Evolutionary conservation across 192 early-diverging fungal species (phyloP).

Genomic region (Coemansia sp.): DNA sequence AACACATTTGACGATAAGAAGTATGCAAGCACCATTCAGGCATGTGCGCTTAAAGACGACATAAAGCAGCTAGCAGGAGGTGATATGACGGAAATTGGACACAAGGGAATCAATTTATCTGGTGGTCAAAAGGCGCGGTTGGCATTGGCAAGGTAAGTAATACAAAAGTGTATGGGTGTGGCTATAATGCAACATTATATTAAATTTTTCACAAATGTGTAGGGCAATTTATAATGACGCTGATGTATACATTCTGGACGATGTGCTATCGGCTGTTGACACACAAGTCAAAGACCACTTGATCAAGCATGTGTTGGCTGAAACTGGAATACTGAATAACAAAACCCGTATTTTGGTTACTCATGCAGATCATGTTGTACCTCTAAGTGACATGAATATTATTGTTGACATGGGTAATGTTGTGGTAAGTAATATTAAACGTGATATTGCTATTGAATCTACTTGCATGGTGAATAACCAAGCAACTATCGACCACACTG

Average conservation of each 20-base stretch:
- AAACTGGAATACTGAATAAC: slow-evolving; percentile 40
- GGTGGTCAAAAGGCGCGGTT: slow-evolving; percentile 88
- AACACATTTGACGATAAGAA: slow-evolving; percentile 56
- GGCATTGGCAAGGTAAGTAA: slow-evolving; percentile 76
- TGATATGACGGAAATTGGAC: slow-evolving; percentile 53
- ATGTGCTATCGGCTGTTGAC: slow-evolving; percentile 89
- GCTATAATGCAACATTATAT: neutral
- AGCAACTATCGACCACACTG: neutral
- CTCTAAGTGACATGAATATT: neutral
- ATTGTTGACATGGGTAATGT: neutral
- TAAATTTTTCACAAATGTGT: neutral
- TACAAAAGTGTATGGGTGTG: neutral
- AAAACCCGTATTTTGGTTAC: slow-evolving; percentile 2
- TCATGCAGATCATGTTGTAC: neutral
- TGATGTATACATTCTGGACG: slow-evolving; percentile 82
- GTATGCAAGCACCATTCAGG: slow-evolving; percentile 56
- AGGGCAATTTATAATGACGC: slow-evolving; percentile 60
- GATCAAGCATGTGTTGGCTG: slow-evolving; percentile 69
- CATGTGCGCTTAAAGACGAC: slow-evolving; percentile 61
- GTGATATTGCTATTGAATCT: neutral
- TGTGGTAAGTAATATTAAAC: neutral
- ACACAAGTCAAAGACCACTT: slow-evolving; percentile 67
- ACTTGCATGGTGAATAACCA: too few species aligned
- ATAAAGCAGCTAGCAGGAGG: slow-evolving; percentile 55
- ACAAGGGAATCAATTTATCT: slow-evolving; percentile 54